These are phyloP conservation scores for Trypanosoma scelopori DNA, from an alignment of 208 protist species.

Conservation along the genomic window DNA sequence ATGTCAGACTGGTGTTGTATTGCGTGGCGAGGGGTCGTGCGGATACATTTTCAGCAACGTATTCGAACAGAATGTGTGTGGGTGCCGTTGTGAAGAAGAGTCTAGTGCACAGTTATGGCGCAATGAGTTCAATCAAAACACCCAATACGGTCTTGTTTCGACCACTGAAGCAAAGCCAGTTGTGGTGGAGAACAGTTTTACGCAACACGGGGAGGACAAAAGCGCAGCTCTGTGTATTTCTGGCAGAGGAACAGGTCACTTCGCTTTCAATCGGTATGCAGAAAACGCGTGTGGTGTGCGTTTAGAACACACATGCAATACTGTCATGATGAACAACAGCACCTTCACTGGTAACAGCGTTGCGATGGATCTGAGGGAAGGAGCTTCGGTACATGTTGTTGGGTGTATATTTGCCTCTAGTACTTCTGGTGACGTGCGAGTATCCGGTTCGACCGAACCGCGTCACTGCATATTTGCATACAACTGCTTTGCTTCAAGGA, in stretches of 20 bases:
- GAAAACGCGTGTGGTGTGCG: conserved; percentile 33
- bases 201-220: conserved; percentile 6
- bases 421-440: conserved; percentile 25
- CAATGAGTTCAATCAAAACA: conserved; percentile 32
- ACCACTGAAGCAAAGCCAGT: conserved; percentile 21
- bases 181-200: conserved; percentile 35
- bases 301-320: conserved; percentile 19
- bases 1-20: conserved; percentile 25
- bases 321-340: conserved; percentile 26
- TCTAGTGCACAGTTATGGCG: conserved; percentile 22
- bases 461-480: conserved; percentile 34
- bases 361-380: conserved; percentile 20
- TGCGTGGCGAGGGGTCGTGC: conserved; percentile 10
- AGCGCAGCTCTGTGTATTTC: conserved; percentile 28
- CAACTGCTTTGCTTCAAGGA: conserved; percentile 32
- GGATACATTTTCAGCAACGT: conserved; percentile 27
- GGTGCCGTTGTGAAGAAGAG: conserved; percentile 18
- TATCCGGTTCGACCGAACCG: conserved; percentile 6
- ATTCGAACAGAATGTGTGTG: conserved; percentile 31
- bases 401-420: conserved; percentile 30
- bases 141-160: conserved; percentile 25
- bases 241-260: conserved; percentile 27
- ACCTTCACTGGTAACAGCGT: conserved; percentile 35
- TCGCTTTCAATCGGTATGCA: conserved; percentile 29
- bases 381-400: conserved; percentile 21